These are phyloP conservation scores for Ceratobasidium papillatum DNA, from an alignment of 1,284 basidiomycete species.

Conservation along the genomic window DNA sequence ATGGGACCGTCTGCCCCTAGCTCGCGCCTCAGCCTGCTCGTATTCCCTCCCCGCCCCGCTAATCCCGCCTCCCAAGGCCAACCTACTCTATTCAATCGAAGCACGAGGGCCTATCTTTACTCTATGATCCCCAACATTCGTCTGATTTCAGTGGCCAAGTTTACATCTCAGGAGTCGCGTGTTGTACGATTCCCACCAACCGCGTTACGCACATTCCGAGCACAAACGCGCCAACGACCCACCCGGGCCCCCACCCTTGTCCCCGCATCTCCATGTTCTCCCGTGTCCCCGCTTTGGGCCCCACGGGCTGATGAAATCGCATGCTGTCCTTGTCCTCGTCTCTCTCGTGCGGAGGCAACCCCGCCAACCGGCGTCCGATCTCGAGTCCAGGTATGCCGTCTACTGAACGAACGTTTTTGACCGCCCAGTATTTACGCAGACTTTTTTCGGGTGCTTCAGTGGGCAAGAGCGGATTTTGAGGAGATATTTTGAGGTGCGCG, in stretches of 20 bases:
- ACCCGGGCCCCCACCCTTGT: background rate
- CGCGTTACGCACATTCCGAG: constrained; percentile 18
- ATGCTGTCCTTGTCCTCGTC: constrained; percentile 20
- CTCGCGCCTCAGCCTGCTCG: background rate
- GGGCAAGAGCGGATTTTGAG: constrained; percentile 11
- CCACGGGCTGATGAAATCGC: constrained; percentile 21
- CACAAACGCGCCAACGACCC: constrained; percentile 19
- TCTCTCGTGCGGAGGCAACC: constrained; percentile 10
- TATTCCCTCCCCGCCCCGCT: constrained; percentile 23
- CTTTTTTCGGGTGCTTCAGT: constrained; percentile 47
- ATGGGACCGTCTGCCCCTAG: background rate
- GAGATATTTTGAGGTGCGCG: constrained; percentile 8
- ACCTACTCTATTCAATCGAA: background rate
- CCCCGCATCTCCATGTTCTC: background rate
- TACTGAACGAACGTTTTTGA: constrained; percentile 57
- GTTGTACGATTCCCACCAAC: background rate
- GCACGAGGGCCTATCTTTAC: background rate
- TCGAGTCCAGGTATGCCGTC: constrained; percentile 54
- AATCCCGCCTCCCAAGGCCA: no score
- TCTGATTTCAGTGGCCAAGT: background rate
- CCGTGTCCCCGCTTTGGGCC: constrained; percentile 8
- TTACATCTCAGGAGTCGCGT: background rate
- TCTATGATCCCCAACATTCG: background rate
- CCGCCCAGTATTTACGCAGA: constrained; percentile 59
- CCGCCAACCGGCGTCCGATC: constrained; percentile 16